Evolutionary conservation across 192 early-diverging fungal species (phyloP), one percentile per base, ranked within the genome.

Genomic region (Rhizophagus prolifer): DNA sequence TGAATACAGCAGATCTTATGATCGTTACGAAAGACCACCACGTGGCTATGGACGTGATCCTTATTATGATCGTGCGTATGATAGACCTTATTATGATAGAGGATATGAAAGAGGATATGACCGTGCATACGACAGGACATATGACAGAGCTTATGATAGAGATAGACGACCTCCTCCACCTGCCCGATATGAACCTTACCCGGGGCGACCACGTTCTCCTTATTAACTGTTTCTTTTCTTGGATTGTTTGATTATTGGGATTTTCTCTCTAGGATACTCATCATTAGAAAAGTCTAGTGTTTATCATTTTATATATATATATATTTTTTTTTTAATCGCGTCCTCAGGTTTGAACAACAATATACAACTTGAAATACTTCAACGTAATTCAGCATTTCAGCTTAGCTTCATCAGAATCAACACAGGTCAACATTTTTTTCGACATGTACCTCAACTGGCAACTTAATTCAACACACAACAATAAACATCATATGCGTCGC

Each of bases 1-100:
- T 59, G 83, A 82, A 62, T 81, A 81, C 36, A 80, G 80, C 75
- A 80, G 83, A 76, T 78, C 81, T 31, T 81, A 85, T 58, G 75
- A 76, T 76, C 63, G 75, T n/a, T 76, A 76, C 30, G 75, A 76
- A 23, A 65, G 75, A 68, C 75, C 75, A 54, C 75, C 64, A 36
- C 66, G 75, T 26, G 50, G 50, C 54, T 76, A 76, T 67, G 75
- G 64, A 7, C 75, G 75, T 31, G 75, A 76, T 23, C 75, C 75
- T 50, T 76, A 76, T 58, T 76, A 76, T 68, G 75, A 76, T 76
- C 75, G 75, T 58, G 65, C 44, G 30, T 76, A 76, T 76, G 75
- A 76, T 76, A 38, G 75, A 14, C n/a, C 75, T 50, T 76, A 76
- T 28, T 76, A 76, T 58, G 75, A 76, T 54, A 65, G 75, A 54